phyloP scores from a whole-genome alignment of 768 basidiomycete species.

The Dacryopinax spathularia region DNA sequence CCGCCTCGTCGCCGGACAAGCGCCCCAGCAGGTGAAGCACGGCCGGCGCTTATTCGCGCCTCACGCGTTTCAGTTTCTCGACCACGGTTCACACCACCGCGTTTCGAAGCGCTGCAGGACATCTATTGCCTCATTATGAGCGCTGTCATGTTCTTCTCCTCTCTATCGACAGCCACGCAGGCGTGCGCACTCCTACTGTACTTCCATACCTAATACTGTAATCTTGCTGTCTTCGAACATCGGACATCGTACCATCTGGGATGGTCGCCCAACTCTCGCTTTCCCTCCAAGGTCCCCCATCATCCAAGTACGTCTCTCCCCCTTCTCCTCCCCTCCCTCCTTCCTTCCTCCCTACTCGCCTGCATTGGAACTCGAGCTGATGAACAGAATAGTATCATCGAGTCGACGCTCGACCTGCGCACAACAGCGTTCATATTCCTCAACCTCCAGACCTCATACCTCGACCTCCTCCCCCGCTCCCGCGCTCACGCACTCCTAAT shows the following conservation, averaged over 20 bases:
- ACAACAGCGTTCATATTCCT: background rate
- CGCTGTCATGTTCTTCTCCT: background rate
- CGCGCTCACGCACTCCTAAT: background rate
- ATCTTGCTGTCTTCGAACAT: background rate
- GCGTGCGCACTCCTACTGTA: background rate
- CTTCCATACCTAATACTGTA: background rate
- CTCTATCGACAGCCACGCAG: background rate
- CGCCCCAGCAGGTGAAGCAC: no score
- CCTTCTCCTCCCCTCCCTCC: no score
- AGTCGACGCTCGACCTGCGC: background rate
- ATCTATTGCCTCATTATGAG: no score
- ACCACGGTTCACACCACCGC: background rate
- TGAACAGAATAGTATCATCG: background rate
- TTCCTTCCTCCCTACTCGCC: background rate
- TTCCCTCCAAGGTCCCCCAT: background rate
- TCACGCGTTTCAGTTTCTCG: no score
- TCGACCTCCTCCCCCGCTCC: background rate
- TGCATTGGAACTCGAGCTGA: no score
- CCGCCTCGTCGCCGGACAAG: no score
- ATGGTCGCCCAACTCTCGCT: background rate
- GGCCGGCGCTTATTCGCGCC: no score
- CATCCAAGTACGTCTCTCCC: background rate
- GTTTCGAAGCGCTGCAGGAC: background rate
- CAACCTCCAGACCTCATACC: background rate
- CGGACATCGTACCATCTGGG: no score